phyloP scores from a whole-genome alignment of 1,284 basidiomycete genomes.

The Cutaneotrichosporon sp. region DNA sequence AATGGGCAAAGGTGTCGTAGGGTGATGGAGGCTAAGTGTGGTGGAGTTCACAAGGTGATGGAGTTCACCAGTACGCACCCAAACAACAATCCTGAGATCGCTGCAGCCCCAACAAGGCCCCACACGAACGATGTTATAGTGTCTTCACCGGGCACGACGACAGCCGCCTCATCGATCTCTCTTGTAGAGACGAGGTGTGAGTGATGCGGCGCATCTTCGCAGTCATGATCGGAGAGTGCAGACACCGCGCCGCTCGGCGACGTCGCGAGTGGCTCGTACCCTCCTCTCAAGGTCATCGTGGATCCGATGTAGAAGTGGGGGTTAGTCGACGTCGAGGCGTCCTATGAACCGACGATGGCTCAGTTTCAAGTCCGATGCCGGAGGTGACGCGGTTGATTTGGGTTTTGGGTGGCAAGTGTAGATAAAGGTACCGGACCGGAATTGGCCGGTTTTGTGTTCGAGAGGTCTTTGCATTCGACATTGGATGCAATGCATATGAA shows the following conservation, averaged over 20 bases:
- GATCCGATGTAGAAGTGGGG: neutral
- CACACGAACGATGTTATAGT: conserved; percentile 33
- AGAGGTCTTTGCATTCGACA: no score
- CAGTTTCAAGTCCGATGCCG: neutral
- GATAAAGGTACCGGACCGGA: neutral
- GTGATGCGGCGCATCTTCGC: neutral
- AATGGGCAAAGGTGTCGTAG: no score
- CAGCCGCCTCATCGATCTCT: conserved; percentile 23
- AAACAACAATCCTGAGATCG: conserved; percentile 69
- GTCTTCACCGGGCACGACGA: conserved; percentile 29
- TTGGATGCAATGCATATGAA: no score
- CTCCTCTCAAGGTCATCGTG: neutral
- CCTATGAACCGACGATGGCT: no score
- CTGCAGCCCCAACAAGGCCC: conserved; percentile 32
- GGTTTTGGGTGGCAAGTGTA: neutral
- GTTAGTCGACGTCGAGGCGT: no score
- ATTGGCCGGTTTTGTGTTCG: neutral
- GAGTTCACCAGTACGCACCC: conserved; percentile 49
- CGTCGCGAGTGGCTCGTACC: conserved; percentile 1
- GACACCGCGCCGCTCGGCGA: neutral
- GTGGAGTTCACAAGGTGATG: no score
- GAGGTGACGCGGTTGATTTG: no score
- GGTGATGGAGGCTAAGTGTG: no score
- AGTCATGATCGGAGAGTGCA: neutral
- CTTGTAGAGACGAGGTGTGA: neutral